Evolutionary conservation across 1,284 basidiomycete species (phyloP).

Genomic region (Vanrija sp.): DNA sequence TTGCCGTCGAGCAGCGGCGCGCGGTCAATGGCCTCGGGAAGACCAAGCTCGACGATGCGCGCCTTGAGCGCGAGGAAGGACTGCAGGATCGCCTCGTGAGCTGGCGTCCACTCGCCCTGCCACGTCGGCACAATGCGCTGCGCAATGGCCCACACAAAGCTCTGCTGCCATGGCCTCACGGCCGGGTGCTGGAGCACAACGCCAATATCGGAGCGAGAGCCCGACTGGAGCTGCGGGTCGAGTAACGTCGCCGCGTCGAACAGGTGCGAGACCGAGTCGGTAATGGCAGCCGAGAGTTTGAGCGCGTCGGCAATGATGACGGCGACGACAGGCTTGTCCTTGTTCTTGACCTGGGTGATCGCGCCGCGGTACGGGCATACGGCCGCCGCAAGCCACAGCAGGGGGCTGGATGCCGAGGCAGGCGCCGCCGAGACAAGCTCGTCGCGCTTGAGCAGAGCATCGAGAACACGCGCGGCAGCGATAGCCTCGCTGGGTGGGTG

Average conservation of each 20-base stretch:
- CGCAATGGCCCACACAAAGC: constrained; percentile 69
- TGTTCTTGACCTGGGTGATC: constrained; percentile 65
- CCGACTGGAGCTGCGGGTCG: constrained; percentile 54
- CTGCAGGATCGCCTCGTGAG: constrained; percentile 55
- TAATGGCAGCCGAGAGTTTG: constrained; percentile 75
- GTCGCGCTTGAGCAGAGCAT: constrained; percentile 50
- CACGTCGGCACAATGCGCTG: constrained; percentile 64
- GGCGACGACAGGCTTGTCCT: constrained; percentile 58
- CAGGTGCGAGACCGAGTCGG: constrained; percentile 68
- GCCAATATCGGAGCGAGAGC: constrained; percentile 45
- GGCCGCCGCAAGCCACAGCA: constrained; percentile 66
- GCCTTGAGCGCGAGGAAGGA: constrained; percentile 63
- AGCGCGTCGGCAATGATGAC: constrained; percentile 74
- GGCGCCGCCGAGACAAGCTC: constrained; percentile 4
- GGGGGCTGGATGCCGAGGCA: not conserved
- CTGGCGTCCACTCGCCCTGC: constrained; percentile 51
- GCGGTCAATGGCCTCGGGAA: constrained; percentile 61
- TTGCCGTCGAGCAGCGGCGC: constrained; percentile 72
- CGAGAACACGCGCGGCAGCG: constrained; percentile 60
- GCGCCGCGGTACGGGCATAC: constrained; percentile 62
- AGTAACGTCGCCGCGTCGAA: constrained; percentile 60
- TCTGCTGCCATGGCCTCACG: constrained; percentile 58
- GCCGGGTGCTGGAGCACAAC: constrained; percentile 25
- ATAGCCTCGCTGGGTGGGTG: constrained; percentile 51
- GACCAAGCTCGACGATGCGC: constrained; percentile 60